Conservation (phyloP, 2,329 filamentous ascomycete genomes). For the Stachybotrys chlorohalonatus region DNA sequence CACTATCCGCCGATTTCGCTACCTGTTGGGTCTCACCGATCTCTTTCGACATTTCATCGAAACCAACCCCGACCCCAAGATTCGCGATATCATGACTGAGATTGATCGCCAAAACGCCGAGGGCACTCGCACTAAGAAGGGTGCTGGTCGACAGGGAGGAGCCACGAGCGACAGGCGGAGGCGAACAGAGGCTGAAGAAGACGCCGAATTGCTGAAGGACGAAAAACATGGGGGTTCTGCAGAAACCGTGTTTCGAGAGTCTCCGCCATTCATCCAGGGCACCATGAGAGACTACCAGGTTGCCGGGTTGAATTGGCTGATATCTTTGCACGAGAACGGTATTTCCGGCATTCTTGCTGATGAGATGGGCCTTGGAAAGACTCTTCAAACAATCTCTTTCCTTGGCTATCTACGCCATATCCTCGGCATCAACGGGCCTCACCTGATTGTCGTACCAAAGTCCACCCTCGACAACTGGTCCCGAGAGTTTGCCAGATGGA, state of each 20-base stretch:
- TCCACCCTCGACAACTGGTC: constrained; percentile 98
- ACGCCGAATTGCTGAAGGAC: constrained; percentile 78
- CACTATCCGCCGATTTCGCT: constrained; percentile 86
- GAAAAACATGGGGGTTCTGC: constrained; percentile 81
- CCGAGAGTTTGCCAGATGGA: constrained; percentile 89
- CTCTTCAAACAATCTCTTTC: constrained; percentile 93
- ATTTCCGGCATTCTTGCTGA: constrained; percentile 97
- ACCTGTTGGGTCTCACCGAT: constrained; percentile 89
- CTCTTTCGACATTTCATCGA: constrained; percentile 99
- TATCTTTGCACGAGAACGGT: constrained; percentile 95
- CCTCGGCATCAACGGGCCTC: constrained; percentile 80
- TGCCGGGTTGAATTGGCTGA: constrained; percentile 92
- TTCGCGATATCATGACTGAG: constrained; percentile 86
- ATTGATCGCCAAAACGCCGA: constrained; percentile 90
- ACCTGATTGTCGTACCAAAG: constrained; percentile 88
- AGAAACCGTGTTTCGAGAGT: constrained; percentile 88
- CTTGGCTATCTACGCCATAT: constrained; percentile 89
- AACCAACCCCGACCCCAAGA: constrained; percentile 88
- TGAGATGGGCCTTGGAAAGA: constrained; percentile 98
- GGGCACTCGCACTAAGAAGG: constrained; percentile 61
- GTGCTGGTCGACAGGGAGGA: constrained; percentile 71
- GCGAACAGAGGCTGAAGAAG: constrained; percentile 94
- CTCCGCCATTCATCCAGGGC: constrained; percentile 79
- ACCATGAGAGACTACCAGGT: constrained; percentile 96
- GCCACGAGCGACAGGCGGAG: constrained; percentile 69